Percentiles rank a stretch among this genome's conserved stretches.
Conservation (phyloP, 1,139 yeast species). For the Pichia inconspicua region DNA sequence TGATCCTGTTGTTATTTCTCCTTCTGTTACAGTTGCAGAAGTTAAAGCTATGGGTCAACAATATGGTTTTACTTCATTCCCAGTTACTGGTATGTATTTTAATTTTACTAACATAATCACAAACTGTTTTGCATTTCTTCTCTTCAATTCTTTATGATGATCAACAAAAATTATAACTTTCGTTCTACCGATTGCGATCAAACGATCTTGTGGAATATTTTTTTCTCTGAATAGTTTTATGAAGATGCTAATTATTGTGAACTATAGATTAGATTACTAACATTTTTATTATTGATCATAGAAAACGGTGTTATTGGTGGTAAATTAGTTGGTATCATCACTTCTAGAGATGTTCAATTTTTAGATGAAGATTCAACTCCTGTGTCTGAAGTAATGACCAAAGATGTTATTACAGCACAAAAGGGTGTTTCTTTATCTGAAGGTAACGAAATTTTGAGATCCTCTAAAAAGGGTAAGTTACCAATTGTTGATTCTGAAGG, state of each 20-base stretch:
- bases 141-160: constrained; percentile 46
- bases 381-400: constrained; percentile 83
- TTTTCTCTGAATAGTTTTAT: constrained; percentile 31
- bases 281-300: constrained; percentile 26
- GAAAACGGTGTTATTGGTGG: constrained; percentile 84
- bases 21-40: constrained; percentile 70
- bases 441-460: constrained; percentile 86
- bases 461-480: constrained; percentile 94
- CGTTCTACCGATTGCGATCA: constrained; percentile 99
- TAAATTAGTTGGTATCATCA: constrained; percentile 87
- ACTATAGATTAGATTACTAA: background rate
- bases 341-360: constrained; percentile 96
- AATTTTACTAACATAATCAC: background rate
- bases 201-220: constrained; percentile 91
- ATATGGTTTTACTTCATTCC: constrained; percentile 95
- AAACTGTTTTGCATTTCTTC: background rate
- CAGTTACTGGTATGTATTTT: constrained; percentile 93
- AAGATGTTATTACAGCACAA: constrained; percentile 74
- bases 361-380: constrained; percentile 60
- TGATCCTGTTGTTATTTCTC: constrained; percentile 83
- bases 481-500: constrained; percentile 80
- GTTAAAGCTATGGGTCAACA: constrained; percentile 61
- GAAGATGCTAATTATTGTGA: background rate
- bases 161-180: constrained; percentile 66
- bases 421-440: constrained; percentile 73